Evolutionary conservation across 2,329 filamentous ascomycete genomes (phyloP).

Genomic region (Pseudocercospora crystallina): DNA sequence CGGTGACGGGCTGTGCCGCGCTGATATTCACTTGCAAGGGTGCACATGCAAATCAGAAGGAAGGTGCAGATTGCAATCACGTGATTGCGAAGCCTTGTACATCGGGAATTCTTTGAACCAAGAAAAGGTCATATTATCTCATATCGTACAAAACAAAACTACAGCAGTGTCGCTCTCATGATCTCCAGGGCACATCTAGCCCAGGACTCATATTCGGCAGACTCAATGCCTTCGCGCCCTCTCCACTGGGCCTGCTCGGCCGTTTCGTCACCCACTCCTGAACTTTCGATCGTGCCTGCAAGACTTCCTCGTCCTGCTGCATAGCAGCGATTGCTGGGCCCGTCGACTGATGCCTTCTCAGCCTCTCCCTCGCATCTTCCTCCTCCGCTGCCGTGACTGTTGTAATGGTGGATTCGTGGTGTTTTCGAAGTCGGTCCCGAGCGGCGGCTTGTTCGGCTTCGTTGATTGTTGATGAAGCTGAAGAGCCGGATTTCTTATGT

Average conservation of each 20-base stretch:
- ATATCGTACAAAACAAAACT: background rate
- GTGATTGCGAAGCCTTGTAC: no score
- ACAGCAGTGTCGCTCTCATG: no score
- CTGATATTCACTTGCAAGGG: no score
- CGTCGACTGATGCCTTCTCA: background rate
- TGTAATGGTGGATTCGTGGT: background rate
- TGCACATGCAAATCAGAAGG: no score
- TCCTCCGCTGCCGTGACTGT: background rate
- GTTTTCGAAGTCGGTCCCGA: background rate
- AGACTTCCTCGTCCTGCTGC: background rate
- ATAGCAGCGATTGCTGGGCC: background rate
- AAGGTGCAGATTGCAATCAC: no score
- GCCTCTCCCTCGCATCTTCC: background rate
- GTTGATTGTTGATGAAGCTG: no score
- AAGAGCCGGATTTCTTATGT: no score
- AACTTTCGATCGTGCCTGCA: slow-evolving; percentile 6
- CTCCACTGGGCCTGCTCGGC: background rate
- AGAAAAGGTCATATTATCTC: no score
- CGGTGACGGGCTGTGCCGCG: no score
- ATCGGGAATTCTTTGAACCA: no score
- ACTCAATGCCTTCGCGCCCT: background rate
- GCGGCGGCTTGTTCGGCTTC: slow-evolving; percentile 1
- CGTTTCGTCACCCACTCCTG: slow-evolving; percentile 7
- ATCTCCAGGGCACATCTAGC: background rate
- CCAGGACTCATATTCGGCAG: background rate